A percentile compares a stretch with the other conserved stretches of the same genome.
These are phyloP conservation scores for Chytridium lagenaria DNA, from an alignment of 371 early-diverging fungal genomes.

Conservation along the genomic window DNA sequence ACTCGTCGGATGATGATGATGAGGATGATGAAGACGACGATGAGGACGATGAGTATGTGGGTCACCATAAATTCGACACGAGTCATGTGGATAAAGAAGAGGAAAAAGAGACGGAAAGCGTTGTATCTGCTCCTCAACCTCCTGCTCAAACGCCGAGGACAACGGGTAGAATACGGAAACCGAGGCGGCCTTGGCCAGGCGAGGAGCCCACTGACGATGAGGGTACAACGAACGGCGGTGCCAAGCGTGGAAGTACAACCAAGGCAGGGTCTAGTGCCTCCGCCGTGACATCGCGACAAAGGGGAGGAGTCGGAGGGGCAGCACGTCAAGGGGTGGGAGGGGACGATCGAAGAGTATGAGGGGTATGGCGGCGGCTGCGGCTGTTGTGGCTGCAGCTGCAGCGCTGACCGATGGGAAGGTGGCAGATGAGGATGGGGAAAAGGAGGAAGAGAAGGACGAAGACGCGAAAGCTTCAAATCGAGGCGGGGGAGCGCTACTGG, in stretches of 20 bases:
- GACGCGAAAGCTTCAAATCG: no score
- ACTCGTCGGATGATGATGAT: not conserved
- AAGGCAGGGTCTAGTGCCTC: not conserved
- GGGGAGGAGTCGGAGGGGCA: not conserved
- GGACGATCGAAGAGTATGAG: no score
- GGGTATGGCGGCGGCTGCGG: no score
- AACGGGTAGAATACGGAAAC: not conserved
- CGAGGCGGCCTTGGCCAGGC: not conserved
- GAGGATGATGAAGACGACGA: not conserved
- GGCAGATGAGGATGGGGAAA: no score
- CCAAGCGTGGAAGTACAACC: not conserved
- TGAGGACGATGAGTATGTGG: not conserved
- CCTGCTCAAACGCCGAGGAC: not conserved
- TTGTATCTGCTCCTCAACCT: not conserved
- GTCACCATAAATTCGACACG: not conserved
- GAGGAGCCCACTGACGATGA: not conserved
- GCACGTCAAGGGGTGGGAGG: no score
- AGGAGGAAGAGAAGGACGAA: no score
- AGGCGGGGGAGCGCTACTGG: no score
- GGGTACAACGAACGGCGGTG: not conserved
- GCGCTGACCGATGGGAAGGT: no score
- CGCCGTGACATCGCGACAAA: not conserved
- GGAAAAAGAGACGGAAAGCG: not conserved
- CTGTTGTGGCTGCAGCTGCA: no score
- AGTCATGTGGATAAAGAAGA: not conserved